Base-by-base conservation (phyloP, 495 filamentous ascomycete genomes). In the Penicillium coprophilum region DNA sequence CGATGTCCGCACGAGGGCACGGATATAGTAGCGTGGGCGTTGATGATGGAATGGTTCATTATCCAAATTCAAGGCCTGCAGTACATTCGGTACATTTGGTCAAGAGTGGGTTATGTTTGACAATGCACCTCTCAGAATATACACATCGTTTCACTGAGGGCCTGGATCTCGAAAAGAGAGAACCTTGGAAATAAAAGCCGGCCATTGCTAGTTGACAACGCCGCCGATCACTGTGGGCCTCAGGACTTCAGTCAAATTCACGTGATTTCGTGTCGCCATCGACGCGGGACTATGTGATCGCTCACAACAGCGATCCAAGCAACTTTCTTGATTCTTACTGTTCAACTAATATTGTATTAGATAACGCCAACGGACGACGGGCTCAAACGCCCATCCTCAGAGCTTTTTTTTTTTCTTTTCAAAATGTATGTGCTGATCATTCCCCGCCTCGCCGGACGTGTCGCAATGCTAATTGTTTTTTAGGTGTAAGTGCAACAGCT, bases 231-330 rank as follows among this genome's bases (percentile, higher is more conserved):
- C 10, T 55, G 53, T 62, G 65, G 58, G 57, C 52, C 55, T 7
- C 34, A 8, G 24, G 3, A 38, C 19, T 46, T 57, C 60, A 55
- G 53, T 27, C 11, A 56, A 24, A 55, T 20, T 1, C 68, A 72
- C 66, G 68, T 72, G 70, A 67, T 47, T 62, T 66, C 70, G 68
- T 65, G 70, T 70, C 55, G 53, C 59, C 46, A 27, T 59, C 45
- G 51, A 59, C 68, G 68, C 70, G 70, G 48, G 32, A 47, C 23
- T 34, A 53, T 61, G 58, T 54, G 63, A 66, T 52, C 36, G 52
- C 53, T 61, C 59, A 65, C 49, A 62, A 62, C 19, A 21, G 21
- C 27, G 56, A 61, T 55, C 55, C 38, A 57, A 56, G 51, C 59
- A 38, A 38, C 44, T 56, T 38, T 30, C 41, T 34, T 12, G 5